These are phyloP conservation scores for Penicillium olsonii DNA, from an alignment of 2,329 filamentous ascomycete species.

Conservation along the genomic window DNA sequence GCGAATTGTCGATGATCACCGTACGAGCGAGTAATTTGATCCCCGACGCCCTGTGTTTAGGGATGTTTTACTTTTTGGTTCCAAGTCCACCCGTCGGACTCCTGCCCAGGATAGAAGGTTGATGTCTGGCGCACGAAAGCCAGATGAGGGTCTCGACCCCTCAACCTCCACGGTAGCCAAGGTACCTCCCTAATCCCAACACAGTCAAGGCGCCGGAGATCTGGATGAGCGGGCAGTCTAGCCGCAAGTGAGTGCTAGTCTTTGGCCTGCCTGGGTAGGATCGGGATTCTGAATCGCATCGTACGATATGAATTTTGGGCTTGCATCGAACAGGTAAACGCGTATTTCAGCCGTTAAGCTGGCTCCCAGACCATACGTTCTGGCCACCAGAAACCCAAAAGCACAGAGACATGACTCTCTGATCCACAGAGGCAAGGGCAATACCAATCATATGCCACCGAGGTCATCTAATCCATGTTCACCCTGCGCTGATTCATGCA, in stretches of 20 bases:
- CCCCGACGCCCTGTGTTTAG: not conserved
- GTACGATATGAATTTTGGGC: not conserved
- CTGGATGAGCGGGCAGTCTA: slow-evolving; percentile 1
- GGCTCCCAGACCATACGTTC: not conserved
- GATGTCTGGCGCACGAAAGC: not conserved
- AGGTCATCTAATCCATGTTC: not conserved
- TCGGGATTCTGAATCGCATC: slow-evolving; percentile 3
- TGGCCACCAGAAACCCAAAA: not conserved
- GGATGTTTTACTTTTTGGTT: not conserved
- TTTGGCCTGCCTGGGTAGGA: not conserved
- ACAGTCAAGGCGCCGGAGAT: slow-evolving; percentile 4
- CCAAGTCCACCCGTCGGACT: not conserved
- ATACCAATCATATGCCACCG: slow-evolving; percentile 2
- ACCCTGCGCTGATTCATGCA: not conserved
- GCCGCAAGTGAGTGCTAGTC: not conserved
- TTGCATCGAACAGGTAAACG: not conserved
- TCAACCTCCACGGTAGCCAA: not conserved
- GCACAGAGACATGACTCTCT: not conserved
- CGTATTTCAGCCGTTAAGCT: not conserved
- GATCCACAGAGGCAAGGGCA: slow-evolving; percentile 1
- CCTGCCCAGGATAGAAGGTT: slow-evolving; percentile 1
- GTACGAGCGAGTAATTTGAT: not conserved
- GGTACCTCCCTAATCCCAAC: slow-evolving; percentile 3
- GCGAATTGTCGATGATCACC: not conserved
- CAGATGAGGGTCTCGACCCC: not conserved